These are phyloP conservation scores for Hydnum rufescens DNA, from an alignment of 768 basidiomycete species.

Conservation along the genomic window DNA sequence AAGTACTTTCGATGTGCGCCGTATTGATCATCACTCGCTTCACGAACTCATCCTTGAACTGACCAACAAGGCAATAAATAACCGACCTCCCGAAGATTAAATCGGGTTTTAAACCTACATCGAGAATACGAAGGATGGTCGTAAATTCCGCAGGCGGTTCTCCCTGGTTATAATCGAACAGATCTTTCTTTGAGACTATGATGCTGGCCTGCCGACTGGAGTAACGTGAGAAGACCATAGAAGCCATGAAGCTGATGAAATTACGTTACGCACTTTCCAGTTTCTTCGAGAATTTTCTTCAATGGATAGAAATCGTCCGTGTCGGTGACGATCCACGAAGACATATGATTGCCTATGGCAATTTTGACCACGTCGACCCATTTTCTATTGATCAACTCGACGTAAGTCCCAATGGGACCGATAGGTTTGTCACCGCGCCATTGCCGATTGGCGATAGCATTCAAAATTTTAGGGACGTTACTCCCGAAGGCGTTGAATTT, in stretches of 20 bases:
- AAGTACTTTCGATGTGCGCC: slow-evolving; percentile 43
- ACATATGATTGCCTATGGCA: slow-evolving; percentile 38
- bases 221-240: neutral
- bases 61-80: slow-evolving; percentile 2
- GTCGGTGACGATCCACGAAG: slow-evolving; percentile 57
- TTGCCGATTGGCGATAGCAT: slow-evolving; percentile 33
- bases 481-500: slow-evolving; percentile 27
- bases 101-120: slow-evolving; percentile 28
- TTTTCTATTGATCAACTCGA: slow-evolving; percentile 47
- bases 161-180: slow-evolving; percentile 63
- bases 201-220: slow-evolving; percentile 30
- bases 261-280: slow-evolving; percentile 2
- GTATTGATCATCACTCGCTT: slow-evolving; percentile 66
- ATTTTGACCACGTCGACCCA: slow-evolving; percentile 51
- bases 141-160: slow-evolving; percentile 42
- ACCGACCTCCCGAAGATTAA: slow-evolving; percentile 1
- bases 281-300: slow-evolving; percentile 26
- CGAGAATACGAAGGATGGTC: slow-evolving; percentile 66
- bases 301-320: slow-evolving; percentile 37
- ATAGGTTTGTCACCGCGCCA: slow-evolving; percentile 51
- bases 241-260: neutral
- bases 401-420: slow-evolving; percentile 62
- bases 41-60: slow-evolving; percentile 62
- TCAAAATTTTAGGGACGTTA: slow-evolving; percentile 31
- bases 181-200: slow-evolving; percentile 46